Evolutionary conservation across 768 basidiomycete genomes (phyloP), one percentile per base, ranked within the genome.

Genomic region (Tulasnella sp.): DNA sequence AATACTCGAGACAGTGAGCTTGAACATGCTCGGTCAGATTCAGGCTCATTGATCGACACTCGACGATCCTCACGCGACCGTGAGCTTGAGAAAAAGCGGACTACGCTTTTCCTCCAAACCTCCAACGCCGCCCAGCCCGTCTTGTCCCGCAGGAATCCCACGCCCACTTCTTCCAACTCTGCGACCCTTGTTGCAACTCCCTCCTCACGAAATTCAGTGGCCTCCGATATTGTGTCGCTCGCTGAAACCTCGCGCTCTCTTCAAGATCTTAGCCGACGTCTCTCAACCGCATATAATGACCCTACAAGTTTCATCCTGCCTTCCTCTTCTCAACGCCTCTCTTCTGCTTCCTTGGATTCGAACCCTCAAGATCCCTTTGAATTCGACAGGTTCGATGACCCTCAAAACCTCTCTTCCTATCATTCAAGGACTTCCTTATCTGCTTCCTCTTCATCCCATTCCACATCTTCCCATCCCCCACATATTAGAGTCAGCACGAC

Each of bases 211-310:
- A 39, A 41, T 9, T 51, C 49, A 8, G 43, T 51, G 13, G 49
- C 49, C 7, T 51, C 49, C 24, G 49, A 51, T 41, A 37, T 51
- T 22, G 27, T 51, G 27, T 51, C 49, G 27, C 40, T 51, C 9
- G 40, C 49, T 20, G 49, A 51, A 41, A 51, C 49, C 37, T 51
- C 49, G 16, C 37, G 37, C n/a, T 41, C 49, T 13, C 40, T 51
- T 9, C 37, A 51, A 12, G 33, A 51, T 15, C 37, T 51, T n/a
- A 41, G 39, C 40, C 40, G 43, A 25, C 37, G 49, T 1, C 37
- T 51, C 37, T 51, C 49, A 1, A 37, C 34, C n/a, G 22, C 47
- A 10, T 48, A 33, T 28, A 33, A 10, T 16, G 45, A 46, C 22
- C 12, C 12, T n/a, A 29, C 25, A 15, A 22, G 37, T 29, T 15